Conservation (phyloP, 1,284 basidiomycete genomes). For the Trametes versicolor region DNA sequence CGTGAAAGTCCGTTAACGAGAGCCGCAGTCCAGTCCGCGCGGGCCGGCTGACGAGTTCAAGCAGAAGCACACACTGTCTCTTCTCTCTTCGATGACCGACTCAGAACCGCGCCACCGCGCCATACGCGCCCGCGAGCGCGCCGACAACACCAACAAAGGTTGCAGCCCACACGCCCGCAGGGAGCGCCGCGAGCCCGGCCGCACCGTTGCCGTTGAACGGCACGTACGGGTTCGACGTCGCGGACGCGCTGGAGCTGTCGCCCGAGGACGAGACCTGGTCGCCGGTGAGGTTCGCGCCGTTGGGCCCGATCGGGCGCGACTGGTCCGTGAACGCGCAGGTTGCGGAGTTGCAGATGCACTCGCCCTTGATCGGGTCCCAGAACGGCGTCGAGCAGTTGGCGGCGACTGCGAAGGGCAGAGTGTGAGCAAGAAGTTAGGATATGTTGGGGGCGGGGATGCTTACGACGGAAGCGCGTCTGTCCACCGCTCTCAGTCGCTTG, state of each 20-base stretch:
- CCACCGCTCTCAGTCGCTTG: slow-evolving; percentile 57
- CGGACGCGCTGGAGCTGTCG: slow-evolving; percentile 34
- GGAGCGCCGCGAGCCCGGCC: slow-evolving; percentile 8
- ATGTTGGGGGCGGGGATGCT: slow-evolving; percentile 38
- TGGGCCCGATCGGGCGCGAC: slow-evolving; percentile 77
- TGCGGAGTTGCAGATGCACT: slow-evolving; percentile 67
- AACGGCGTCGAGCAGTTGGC: slow-evolving; percentile 81
- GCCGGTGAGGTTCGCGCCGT: slow-evolving; percentile 75
- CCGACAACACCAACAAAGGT: slow-evolving; percentile 34
- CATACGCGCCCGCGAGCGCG: slow-evolving; percentile 34
- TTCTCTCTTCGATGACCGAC: neutral
- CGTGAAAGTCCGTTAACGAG: slow-evolving; percentile 17
- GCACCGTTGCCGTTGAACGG: slow-evolving; percentile 57
- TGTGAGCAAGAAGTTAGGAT: neutral
- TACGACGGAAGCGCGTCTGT: slow-evolving; percentile 61
- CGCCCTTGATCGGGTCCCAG: slow-evolving; percentile 77
- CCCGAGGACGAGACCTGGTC: slow-evolving; percentile 56
- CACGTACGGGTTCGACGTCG: slow-evolving; percentile 49
- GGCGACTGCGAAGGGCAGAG: slow-evolving; percentile 55
- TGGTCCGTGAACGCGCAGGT: slow-evolving; percentile 71
- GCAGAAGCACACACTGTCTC: neutral
- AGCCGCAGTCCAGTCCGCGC: slow-evolving; percentile 10
- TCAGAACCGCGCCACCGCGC: slow-evolving; percentile 34
- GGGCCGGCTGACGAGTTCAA: slow-evolving; percentile 2
- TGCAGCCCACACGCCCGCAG: slow-evolving; percentile 31